phyloP scores from a whole-genome alignment of 805 yeast genomes.

The Schwanniomyces polymorphus region DNA sequence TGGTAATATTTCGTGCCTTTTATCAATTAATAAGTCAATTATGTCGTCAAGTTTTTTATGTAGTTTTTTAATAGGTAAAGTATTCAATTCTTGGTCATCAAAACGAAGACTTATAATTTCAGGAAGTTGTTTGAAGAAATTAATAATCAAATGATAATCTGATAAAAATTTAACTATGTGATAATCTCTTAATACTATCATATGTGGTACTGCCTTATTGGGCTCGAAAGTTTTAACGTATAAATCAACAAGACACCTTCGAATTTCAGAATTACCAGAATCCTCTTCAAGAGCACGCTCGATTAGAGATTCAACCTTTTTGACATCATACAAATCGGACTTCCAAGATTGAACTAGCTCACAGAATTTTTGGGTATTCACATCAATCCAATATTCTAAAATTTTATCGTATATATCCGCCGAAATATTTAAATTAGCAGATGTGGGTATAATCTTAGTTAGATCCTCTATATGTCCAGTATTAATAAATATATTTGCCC shows the following conservation, averaged over 20 bases:
- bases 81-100: slow-evolving; percentile 30
- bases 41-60: slow-evolving; percentile 41
- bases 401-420: slow-evolving; percentile 35
- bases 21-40: slow-evolving; percentile 56
- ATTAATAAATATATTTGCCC: slow-evolving; percentile 55
- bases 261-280: slow-evolving; percentile 20
- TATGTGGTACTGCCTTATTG: slow-evolving; percentile 61
- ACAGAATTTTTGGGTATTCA: slow-evolving; percentile 31
- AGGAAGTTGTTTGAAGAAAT: slow-evolving; percentile 51
- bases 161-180: slow-evolving; percentile 58
- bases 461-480: slow-evolving; percentile 46
- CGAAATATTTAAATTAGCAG: slow-evolving; percentile 33
- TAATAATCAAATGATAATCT: slow-evolving; percentile 59
- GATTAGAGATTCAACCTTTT: slow-evolving; percentile 42
- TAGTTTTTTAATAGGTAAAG: slow-evolving; percentile 42
- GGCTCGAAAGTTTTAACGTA: slow-evolving; percentile 61
- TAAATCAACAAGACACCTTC: slow-evolving; percentile 50
- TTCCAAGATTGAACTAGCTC: slow-evolving; percentile 59
- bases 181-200: slow-evolving; percentile 55
- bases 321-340: slow-evolving; percentile 48
- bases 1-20: slow-evolving; percentile 66
- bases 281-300: slow-evolving; percentile 44
- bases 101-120: slow-evolving; percentile 47
- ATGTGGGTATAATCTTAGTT: slow-evolving; percentile 57
- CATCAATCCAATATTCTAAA: slow-evolving; percentile 47